Conservation (phyloP, 257 asterid genomes). For the Capsicum chinense region DNA sequence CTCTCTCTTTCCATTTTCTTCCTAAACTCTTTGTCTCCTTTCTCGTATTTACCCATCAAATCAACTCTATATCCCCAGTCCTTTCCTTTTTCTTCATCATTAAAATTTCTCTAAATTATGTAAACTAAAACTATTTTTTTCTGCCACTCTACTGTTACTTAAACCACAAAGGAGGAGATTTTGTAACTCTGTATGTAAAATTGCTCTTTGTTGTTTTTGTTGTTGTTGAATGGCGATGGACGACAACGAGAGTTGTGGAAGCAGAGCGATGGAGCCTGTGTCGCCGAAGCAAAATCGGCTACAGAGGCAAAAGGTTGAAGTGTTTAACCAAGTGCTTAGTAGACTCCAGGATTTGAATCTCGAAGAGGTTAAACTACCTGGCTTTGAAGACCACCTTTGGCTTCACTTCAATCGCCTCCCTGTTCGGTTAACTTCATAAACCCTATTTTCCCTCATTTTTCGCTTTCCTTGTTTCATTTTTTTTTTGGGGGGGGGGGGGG, state of each 20-base stretch:
- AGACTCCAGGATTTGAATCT: conserved; percentile 53
- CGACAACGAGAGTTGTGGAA: conserved; percentile 59
- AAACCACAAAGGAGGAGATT: too few species aligned
- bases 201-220: neutral
- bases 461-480: too few species aligned
- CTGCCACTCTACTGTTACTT: too few species aligned
- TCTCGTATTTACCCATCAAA: conserved; percentile 25
- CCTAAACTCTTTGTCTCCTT: neutral
- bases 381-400: conserved; percentile 63
- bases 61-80: neutral
- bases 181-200: neutral
- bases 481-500: too few species aligned
- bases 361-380: conserved; percentile 51
- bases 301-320: conserved; percentile 47
- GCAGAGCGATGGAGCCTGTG: conserved; percentile 47
- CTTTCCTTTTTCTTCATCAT: neutral
- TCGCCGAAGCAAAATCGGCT: conserved; percentile 49
- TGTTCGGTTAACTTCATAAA: conserved; percentile 42
- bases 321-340: conserved; percentile 47
- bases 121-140: neutral
- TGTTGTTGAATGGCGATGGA: conserved; percentile 40
- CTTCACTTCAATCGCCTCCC: conserved; percentile 59
- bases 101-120: neutral
- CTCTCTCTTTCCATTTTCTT: conserved; percentile 20
- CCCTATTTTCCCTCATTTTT: conserved; percentile 30